Evolutionary conservation across 23 red algal genomes (phyloP).

Genomic region (Agarophyton chilense): DNA sequence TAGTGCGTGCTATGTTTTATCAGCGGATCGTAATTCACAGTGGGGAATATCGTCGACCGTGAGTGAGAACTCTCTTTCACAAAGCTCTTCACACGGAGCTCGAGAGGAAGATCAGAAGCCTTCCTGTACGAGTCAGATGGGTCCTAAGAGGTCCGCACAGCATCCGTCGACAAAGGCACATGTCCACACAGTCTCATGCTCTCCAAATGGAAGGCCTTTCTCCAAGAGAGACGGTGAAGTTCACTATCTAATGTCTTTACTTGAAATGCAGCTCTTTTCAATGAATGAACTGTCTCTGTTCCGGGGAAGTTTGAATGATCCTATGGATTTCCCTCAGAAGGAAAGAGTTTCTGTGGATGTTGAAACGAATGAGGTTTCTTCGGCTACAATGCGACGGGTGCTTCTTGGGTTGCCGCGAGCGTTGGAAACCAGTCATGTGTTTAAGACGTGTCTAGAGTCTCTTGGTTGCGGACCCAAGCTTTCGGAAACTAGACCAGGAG

Average conservation of each 20-base stretch:
- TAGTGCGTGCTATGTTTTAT: slow-evolving; percentile 53
- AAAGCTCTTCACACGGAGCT: not conserved
- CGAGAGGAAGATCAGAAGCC: slow-evolving; percentile 20
- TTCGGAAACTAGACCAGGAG: not conserved
- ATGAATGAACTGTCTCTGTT: slow-evolving; percentile 46
- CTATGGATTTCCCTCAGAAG: not conserved
- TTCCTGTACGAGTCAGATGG: not conserved
- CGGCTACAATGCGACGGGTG: slow-evolving; percentile 45
- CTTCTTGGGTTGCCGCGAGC: slow-evolving; percentile 41
- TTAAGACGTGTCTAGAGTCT: slow-evolving; percentile 27
- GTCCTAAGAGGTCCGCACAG: not conserved
- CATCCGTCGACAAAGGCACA: not conserved
- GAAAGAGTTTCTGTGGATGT: not conserved
- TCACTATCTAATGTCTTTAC: slow-evolving; percentile 6
- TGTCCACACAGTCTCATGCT: not conserved
- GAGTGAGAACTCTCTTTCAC: not conserved
- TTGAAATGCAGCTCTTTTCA: slow-evolving; percentile 63
- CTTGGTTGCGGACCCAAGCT: not conserved
- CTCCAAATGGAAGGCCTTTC: slow-evolving; percentile 3
- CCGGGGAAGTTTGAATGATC: not conserved
- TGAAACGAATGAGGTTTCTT: slow-evolving; percentile 12
- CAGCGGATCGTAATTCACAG: not conserved
- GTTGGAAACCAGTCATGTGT: slow-evolving; percentile 42
- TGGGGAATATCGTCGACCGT: not conserved
- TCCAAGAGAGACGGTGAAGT: slow-evolving; percentile 41